Conservation (phyloP, 345 rosid species). For the Aquilaria sinensis region DNA sequence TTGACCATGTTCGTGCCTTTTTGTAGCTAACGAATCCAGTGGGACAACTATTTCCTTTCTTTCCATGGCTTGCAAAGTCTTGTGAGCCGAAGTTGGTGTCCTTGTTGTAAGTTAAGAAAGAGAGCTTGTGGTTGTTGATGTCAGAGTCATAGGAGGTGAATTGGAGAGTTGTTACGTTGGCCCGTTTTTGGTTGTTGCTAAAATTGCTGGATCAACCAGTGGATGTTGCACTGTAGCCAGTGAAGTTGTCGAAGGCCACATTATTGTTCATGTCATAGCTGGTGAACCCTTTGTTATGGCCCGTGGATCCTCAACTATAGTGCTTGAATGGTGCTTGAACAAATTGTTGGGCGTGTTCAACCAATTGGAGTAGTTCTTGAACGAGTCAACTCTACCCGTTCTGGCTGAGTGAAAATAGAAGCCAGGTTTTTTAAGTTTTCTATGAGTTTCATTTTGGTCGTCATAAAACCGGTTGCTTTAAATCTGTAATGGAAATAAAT, state of each 20-base stretch:
- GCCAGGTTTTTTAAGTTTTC: too few relatives aligned
- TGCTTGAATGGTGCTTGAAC: constrained; percentile 22
- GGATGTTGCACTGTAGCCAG: constrained; percentile 41
- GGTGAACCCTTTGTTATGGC: constrained; percentile 32
- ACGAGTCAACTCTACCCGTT: constrained; percentile 37
- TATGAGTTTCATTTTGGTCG: too few relatives aligned
- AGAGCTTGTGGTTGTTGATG: constrained; percentile 28
- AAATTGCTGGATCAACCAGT: constrained; percentile 52
- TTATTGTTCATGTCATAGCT: constrained; percentile 43
- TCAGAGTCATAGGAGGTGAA: constrained; percentile 38
- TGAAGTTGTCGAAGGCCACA: constrained; percentile 50
- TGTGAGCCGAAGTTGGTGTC: constrained; percentile 49
- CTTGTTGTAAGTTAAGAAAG: constrained; percentile 35
- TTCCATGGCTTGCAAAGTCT: constrained; percentile 46
- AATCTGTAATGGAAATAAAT: too few relatives aligned
- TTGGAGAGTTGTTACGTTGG: constrained; percentile 48
- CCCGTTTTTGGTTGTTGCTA: constrained; percentile 29
- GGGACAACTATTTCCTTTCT: constrained; percentile 43
- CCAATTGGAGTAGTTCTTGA: constrained; percentile 52
- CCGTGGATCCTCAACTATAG: constrained; percentile 34
- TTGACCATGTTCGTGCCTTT: constrained; percentile 36
- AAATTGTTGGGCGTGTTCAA: constrained; percentile 24
- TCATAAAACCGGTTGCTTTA: too few relatives aligned
- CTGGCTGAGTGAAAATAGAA: background rate
- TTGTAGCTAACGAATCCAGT: constrained; percentile 40